Base-by-base conservation (phyloP, 2,329 filamentous ascomycete genomes). In the Xylaria sp. region DNA sequence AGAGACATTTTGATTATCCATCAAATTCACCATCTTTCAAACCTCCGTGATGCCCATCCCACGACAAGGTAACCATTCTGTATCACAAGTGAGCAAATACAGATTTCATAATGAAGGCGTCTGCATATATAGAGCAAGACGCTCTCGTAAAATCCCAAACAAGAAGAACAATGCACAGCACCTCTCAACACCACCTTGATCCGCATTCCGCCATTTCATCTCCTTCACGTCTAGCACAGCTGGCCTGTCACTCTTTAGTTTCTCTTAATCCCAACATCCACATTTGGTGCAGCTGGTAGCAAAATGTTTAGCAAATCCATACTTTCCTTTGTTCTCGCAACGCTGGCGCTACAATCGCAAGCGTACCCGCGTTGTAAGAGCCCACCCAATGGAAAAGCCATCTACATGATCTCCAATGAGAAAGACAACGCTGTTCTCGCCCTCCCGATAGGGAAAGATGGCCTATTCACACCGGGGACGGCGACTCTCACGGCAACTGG, bases 381-480 rank as follows among this genome's bases (percentile, higher is more conserved):
- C 19, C 51, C 37, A 12, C 43, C 51, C 19, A 56, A 60, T 21
- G 58, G 58, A 5, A 60, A 50, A n/a, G 58, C 37, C 17, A 55
- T 60, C 28, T 60, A 60, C 19, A 60, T 60, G 50, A 21, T 60
- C 33, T 60, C 57, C 33, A 60, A 60, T 15, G 57, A 60, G 50
- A 25, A 54, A 7, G 15, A 43, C 23, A 60, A 60, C 25, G 42
- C 50, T 33, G 57, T 60, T 1, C 15, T 60, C 4, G 57, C 57
- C 28, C 49, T 60, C 9, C 57, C 57, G 4, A 60, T 60, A 23
- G 50, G 50, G 3, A 47, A 42, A 25, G 2, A 55, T 28, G 57
- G 57, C 3, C 8, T 60, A 43, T 42, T 60, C 14, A 23, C 49
- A 23, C 17, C 40, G 21, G 49, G 33, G 3, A 49, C 57, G 35